phyloP scores from a whole-genome alignment of 345 rosid genomes.

The Noccaea bulbosa region DNA sequence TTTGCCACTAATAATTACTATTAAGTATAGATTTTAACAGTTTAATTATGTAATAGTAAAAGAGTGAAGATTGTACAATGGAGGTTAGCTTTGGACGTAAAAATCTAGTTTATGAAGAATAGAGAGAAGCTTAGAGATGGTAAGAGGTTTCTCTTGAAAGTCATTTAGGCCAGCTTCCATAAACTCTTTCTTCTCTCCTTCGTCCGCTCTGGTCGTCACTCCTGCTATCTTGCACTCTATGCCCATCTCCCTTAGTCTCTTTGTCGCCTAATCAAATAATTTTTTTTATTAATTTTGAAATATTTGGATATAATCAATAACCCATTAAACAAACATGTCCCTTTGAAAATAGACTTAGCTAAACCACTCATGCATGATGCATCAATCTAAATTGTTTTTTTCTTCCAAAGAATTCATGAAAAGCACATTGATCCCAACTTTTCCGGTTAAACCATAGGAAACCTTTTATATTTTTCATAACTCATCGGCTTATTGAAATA shows the following conservation, averaged over 20 bases:
- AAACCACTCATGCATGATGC: too few relatives aligned
- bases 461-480: too few relatives aligned
- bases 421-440: too few relatives aligned
- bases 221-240: conserved; percentile 72
- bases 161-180: conserved; percentile 79
- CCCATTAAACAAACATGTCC: too few relatives aligned
- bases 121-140: conserved; percentile 60
- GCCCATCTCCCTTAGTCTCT: conserved; percentile 70
- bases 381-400: too few relatives aligned
- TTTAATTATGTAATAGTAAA: neutral
- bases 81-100: conserved; percentile 7
- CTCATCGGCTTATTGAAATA: too few relatives aligned
- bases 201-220: conserved; percentile 54
- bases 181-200: conserved; percentile 57
- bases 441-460: too few relatives aligned
- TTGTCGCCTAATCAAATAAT: conserved; percentile 55
- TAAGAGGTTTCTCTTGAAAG: conserved; percentile 82
- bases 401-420: too few relatives aligned
- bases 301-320: too few relatives aligned
- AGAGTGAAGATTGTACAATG: neutral
- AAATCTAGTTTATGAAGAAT: conserved; percentile 50
- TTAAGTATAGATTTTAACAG: neutral
- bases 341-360: too few relatives aligned
- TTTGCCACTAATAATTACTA: conserved; percentile 7
- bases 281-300: too few relatives aligned